Evolutionary conservation across 805 yeast species (phyloP).

Genomic region (Scheffersomyces ergatensis): DNA sequence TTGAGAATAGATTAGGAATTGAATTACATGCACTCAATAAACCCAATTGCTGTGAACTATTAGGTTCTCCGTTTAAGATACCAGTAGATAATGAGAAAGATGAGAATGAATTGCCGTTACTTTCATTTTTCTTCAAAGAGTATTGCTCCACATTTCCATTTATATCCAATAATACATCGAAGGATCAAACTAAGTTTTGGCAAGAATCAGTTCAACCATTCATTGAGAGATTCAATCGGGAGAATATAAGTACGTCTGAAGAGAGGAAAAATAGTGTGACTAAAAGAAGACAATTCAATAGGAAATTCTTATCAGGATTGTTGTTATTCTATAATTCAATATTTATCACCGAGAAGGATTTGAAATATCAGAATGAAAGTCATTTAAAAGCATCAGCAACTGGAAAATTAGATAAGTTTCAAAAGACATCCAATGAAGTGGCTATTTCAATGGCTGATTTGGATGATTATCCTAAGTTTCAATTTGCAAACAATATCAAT

Average conservation of each 20-base stretch:
- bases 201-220: constrained; percentile 74
- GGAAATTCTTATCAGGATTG: constrained; percentile 60
- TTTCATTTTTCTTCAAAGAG: constrained; percentile 61
- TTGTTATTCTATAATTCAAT: constrained; percentile 74
- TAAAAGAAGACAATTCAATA: constrained; percentile 58
- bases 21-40: constrained; percentile 64
- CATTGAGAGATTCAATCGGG: constrained; percentile 71
- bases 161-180: constrained; percentile 46
- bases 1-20: constrained; percentile 55
- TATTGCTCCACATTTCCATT: constrained; percentile 76
- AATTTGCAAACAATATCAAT: constrained; percentile 54
- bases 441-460: constrained; percentile 1
- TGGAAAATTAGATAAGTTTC: constrained; percentile 34
- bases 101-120: constrained; percentile 56
- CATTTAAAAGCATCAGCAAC: constrained; percentile 36
- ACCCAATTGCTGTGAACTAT: constrained; percentile 58
- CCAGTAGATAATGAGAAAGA: background rate
- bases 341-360: constrained; percentile 58
- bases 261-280: constrained; percentile 73
- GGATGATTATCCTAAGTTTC: constrained; percentile 21
- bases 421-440: constrained; percentile 1
- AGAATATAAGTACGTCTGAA: constrained; percentile 67
- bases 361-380: constrained; percentile 38
- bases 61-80: constrained; percentile 75
- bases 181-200: constrained; percentile 65